Conservation (phyloP, 768 basidiomycete genomes). For the Lactifluus volemus region DNA sequence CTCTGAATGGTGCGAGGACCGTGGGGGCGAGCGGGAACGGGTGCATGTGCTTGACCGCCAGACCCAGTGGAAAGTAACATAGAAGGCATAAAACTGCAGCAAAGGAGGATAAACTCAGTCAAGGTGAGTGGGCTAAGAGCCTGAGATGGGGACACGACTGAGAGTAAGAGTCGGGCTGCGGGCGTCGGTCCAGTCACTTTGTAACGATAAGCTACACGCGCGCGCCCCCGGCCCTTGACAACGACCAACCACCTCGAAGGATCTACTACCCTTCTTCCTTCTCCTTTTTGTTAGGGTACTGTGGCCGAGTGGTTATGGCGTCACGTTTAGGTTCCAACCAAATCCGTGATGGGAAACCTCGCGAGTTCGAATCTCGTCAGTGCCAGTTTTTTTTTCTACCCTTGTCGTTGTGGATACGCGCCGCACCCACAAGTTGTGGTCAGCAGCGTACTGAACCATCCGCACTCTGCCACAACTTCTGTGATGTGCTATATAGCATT, state of each 20-base stretch:
- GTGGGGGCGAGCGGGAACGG: slow-evolving; percentile 33
- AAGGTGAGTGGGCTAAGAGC: background rate
- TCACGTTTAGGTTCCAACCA: slow-evolving; percentile 42
- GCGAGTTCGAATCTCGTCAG: slow-evolving; percentile 55
- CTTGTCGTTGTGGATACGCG: too few species aligned
- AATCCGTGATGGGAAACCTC: slow-evolving; percentile 52
- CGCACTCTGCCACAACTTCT: background rate
- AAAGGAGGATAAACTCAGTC: background rate
- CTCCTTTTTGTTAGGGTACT: slow-evolving; percentile 30
- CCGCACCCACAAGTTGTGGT: background rate
- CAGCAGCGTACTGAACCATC: background rate
- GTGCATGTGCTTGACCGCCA: slow-evolving; percentile 20
- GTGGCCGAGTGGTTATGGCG: slow-evolving; percentile 55
- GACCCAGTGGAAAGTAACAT: slow-evolving; percentile 14
- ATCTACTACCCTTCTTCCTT: background rate
- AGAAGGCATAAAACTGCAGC: background rate
- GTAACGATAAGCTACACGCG: background rate
- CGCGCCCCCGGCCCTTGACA: slow-evolving; percentile 5
- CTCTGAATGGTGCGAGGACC: slow-evolving; percentile 42
- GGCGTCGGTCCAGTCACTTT: background rate
- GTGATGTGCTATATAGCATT: slow-evolving; percentile 4
- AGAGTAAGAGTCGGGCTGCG: background rate
- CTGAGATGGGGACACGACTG: background rate
- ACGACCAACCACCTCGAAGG: background rate
- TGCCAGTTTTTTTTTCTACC: slow-evolving; percentile 30